Evolutionary conservation across 768 basidiomycete genomes (phyloP), one percentile per base, ranked within the genome.

Genomic region (Auricularia auricula-judae): DNA sequence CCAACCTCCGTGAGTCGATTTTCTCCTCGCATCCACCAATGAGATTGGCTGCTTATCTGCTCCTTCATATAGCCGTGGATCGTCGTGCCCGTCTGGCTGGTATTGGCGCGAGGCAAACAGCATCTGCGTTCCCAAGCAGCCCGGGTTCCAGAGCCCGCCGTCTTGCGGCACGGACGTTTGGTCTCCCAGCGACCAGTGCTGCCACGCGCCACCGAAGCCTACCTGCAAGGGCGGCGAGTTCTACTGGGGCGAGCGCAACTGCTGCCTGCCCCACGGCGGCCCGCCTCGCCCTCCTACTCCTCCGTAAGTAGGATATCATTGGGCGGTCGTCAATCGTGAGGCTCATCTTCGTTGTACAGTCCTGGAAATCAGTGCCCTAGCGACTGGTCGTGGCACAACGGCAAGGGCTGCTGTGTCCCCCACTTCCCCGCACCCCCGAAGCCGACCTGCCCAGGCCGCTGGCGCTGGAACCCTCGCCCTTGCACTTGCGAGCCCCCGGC

Each of bases 361-460:
- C n/a, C 54, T 29, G 42, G 61, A 44, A 59, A 59, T 53, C 21
- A 43, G 16, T 82, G 82, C 73, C 83, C 82, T 42, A 74, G 72
- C 61, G 74, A 70, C 47, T 80, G 81, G 74, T 83, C 81, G 70
- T 86, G 84, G 84, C 72, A 75, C 65, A 62, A 67, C 3, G 73
- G 72, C 29, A 76, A 81, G 68, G 74, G 76, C 23, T 86, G 83
- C 75, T 86, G 84, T 70, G 77, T 80, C 33, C 85, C 86, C 63
- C 72, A 72, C 59, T 69, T 78, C 66, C 80, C 80, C 16, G 72
- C 74, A 42, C 71, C 75, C 36, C 65, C 72, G 4, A 74, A 74
- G 66, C 80, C 83, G 42, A 72, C 77, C 53, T 73, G 75, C 18
- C 67, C 70, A 65, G 86, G 85, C 73, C 70, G 12, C 56, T 82